phyloP scores from a whole-genome alignment of 441 rosid genomes.

The Cnidoscolus chayamansa region DNA sequence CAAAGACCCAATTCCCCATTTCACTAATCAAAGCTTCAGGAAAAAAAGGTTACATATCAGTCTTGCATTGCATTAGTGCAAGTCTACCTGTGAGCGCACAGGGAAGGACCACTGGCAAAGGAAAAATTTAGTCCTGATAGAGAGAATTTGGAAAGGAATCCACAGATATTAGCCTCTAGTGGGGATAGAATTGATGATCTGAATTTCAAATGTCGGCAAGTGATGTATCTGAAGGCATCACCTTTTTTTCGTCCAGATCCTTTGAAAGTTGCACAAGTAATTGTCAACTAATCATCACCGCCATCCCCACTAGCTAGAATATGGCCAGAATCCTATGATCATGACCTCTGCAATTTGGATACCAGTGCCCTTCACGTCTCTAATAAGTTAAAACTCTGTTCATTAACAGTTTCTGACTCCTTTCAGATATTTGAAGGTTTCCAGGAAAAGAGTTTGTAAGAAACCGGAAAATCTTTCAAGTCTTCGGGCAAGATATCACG shows the following conservation, averaged over 20 bases:
- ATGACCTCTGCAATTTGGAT: slow-evolving; percentile 38
- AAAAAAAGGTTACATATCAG: too few relatives aligned
- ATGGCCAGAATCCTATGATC: slow-evolving; percentile 35
- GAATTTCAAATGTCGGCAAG: slow-evolving; percentile 32
- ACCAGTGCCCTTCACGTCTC: background rate
- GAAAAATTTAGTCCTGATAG: slow-evolving; percentile 20
- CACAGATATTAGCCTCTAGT: background rate
- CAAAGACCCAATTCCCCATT: too few relatives aligned
- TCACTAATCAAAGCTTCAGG: too few relatives aligned
- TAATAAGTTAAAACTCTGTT: too few relatives aligned
- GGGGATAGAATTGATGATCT: slow-evolving; percentile 38
- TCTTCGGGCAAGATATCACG: too few relatives aligned
- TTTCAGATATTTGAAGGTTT: background rate
- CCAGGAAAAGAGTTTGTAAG: too few relatives aligned
- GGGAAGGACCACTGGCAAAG: slow-evolving; percentile 35
- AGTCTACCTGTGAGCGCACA: too few relatives aligned
- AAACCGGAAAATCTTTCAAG: too few relatives aligned
- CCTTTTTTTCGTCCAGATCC: slow-evolving; percentile 37
- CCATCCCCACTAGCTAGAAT: slow-evolving; percentile 28
- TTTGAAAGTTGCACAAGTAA: slow-evolving; percentile 37
- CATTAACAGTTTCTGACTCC: background rate
- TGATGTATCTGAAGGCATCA: slow-evolving; percentile 26
- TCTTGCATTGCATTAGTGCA: too few relatives aligned
- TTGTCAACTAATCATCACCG: slow-evolving; percentile 59
- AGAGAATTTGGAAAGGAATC: slow-evolving; percentile 23